Evolutionary conservation across 2,329 filamentous ascomycete genomes (phyloP), one percentile per base, ranked within the genome.

Genomic region (Fusarium dimerum): DNA sequence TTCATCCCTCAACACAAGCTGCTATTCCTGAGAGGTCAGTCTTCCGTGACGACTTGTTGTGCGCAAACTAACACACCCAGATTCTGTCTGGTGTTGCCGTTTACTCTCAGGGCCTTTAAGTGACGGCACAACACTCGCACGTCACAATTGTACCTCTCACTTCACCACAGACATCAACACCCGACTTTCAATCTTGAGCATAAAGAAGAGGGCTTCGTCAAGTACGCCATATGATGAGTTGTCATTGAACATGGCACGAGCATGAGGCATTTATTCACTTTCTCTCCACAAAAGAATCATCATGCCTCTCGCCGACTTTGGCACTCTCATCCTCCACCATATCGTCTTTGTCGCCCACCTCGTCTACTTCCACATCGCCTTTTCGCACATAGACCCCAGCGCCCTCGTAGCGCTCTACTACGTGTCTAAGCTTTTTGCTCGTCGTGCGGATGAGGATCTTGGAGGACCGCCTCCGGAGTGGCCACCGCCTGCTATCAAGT

Each of bases 261-360:
- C n/a, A n/a, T n/a, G n/a, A n/a, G 11, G 5, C 32, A 26, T 9
- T 10, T 4, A 36, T 15, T 15, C 32, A 12, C 3, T 36, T 36
- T 4, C 9, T 36, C 32, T 36, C 32, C 9, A 36, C 10, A 36
- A 36, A 11, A 36, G 4, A 36, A 9, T 45, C 13, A 15, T 45
- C 55, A 82, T 82, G 79, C 75, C 79, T 64, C 70, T 82, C 52
- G 71, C 73, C 62, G 77, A 81, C 68, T 65, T 82, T 26, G 79
- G 79, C 45, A 76, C 78, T n/a, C 69, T 80, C 34, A 65, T 81
- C 56, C 69, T 82, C 46, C 72, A 79, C 59, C 72, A 80, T 57
- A 69, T 81, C 48, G 77, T 81, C 61, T 82, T 82, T 63, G 69
- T 82, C 57, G 78, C 77, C 40, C 79, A 79, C 47, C 69, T 82